Percentiles rank a stretch among this genome's conserved stretches.
Evolutionary conservation across 345 rosid species (phyloP).

Genomic region (Aquilaria malaccensis): DNA sequence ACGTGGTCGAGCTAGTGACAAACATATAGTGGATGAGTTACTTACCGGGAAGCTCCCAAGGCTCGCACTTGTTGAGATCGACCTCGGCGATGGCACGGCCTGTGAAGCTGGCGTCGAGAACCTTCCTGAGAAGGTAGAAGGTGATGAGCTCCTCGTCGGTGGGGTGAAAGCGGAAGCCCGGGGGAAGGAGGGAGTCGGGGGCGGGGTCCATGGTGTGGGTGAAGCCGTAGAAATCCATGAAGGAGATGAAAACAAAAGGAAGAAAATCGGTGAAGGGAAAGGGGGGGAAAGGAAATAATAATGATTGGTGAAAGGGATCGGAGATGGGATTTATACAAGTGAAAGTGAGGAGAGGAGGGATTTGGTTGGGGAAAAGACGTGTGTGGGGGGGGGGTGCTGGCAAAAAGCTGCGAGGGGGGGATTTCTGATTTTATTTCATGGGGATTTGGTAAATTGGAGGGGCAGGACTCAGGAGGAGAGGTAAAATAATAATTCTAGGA

Average conservation of each 20-base stretch:
- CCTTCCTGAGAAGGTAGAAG: constrained; percentile 77
- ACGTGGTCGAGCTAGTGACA: neutral
- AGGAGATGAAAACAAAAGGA: neutral
- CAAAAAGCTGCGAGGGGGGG: neutral
- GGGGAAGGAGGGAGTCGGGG: constrained; percentile 51
- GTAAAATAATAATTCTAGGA: constrained; percentile 9
- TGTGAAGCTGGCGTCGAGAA: constrained; percentile 62
- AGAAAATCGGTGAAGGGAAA: neutral
- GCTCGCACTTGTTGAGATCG: constrained; percentile 94
- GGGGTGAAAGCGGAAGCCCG: constrained; percentile 93
- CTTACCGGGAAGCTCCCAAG: constrained; percentile 96
- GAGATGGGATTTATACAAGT: neutral
- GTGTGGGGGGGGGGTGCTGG: neutral
- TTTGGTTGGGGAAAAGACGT: neutral
- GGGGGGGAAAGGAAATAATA: neutral
- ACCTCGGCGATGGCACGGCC: constrained; percentile 81
- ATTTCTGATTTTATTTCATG: constrained; percentile 2
- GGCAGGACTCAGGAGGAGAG: constrained; percentile 9
- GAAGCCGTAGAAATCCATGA: constrained; percentile 39
- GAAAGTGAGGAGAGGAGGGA: too few relatives aligned
- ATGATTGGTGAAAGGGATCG: neutral
- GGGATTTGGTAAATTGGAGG: constrained; percentile 44
- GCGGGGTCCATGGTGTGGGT: constrained; percentile 29
- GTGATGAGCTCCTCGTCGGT: constrained; percentile 94
- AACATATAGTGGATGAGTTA: neutral